These are phyloP conservation scores for Exophiala aquamarina DNA, from an alignment of 2,329 filamentous ascomycete species.

Conservation along the genomic window DNA sequence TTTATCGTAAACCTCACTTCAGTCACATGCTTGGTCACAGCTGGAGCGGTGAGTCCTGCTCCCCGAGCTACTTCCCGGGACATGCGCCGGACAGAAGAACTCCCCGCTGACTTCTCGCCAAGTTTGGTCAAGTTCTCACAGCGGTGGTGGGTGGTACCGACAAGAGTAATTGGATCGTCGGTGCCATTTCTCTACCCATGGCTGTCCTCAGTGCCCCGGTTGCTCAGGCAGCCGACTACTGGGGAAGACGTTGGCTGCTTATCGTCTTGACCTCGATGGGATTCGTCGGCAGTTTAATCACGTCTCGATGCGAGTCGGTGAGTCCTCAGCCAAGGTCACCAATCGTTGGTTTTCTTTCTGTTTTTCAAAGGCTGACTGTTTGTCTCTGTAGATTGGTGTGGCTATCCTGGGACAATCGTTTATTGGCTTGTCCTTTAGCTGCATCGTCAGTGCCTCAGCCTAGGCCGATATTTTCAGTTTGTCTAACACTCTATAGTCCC, in stretches of 20 bases:
- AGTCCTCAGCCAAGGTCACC: conserved; percentile 1
- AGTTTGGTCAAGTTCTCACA: conserved; percentile 1
- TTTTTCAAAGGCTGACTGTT: conserved; percentile 3
- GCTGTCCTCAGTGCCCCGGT: conserved; percentile 4
- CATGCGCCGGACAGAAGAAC: neutral
- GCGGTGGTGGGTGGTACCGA: conserved; percentile 1
- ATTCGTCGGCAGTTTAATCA: conserved; percentile 3
- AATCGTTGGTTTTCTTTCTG: conserved; percentile 1
- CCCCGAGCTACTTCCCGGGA: neutral
- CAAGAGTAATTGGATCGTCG: conserved; percentile 4
- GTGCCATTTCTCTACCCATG: conserved; percentile 3
- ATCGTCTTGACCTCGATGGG: conserved; percentile 1
- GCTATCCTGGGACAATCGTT: conserved; percentile 4
- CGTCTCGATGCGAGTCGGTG: conserved; percentile 4
- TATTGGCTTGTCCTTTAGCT: conserved; percentile 3
- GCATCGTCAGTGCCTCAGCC: conserved; percentile 2
- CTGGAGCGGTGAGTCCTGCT: conserved; percentile 3
- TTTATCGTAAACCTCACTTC: conserved; percentile 2
- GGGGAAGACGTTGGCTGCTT: conserved; percentile 3
- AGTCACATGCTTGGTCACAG: conserved; percentile 3
- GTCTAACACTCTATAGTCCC: conserved; percentile 4
- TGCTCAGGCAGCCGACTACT: conserved; percentile 4
- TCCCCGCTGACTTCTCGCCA: conserved; percentile 1
- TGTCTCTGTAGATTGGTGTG: conserved; percentile 3
- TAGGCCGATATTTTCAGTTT: conserved; percentile 1